These are phyloP conservation scores for Rossbeevera mucosa DNA, from an alignment of 768 basidiomycete genomes.

Conservation along the genomic window DNA sequence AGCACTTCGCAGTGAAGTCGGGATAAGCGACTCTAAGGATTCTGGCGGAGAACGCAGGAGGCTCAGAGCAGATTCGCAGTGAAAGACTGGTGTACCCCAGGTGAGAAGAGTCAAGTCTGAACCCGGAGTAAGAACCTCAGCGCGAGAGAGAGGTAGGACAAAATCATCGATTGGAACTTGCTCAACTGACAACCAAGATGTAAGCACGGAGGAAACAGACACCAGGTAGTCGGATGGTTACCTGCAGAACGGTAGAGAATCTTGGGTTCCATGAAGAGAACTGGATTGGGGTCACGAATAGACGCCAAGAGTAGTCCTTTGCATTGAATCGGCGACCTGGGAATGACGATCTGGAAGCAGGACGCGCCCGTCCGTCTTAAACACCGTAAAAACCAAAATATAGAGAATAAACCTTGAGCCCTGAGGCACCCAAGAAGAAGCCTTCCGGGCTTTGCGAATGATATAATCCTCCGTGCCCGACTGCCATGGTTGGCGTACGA, in stretches of 20 bases:
- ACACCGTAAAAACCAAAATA: not conserved
- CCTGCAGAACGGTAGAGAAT: conserved; percentile 87
- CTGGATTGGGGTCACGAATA: conserved; percentile 90
- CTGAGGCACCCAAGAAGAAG: conserved; percentile 88
- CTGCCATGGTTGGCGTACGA: conserved; percentile 85
- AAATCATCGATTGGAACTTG: conserved; percentile 91
- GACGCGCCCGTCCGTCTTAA: not conserved
- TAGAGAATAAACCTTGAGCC: conserved; percentile 61
- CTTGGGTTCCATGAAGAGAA: conserved; percentile 95
- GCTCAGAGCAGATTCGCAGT: conserved; percentile 79
- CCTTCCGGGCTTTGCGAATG: conserved; percentile 96
- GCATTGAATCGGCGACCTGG: conserved; percentile 92
- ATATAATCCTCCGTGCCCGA: conserved; percentile 89
- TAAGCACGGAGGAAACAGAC: conserved; percentile 2
- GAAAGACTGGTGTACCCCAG: conserved; percentile 92
- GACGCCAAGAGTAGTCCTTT: conserved; percentile 84
- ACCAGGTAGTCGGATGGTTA: conserved; percentile 19
- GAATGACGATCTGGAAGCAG: conserved; percentile 64
- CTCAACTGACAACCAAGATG: conserved; percentile 50
- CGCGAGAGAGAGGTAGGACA: conserved; percentile 74
- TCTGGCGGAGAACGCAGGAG: conserved; percentile 65
- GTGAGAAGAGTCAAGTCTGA: conserved; percentile 85
- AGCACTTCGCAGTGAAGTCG: conserved; percentile 57
- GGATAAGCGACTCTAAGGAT: conserved; percentile 59
- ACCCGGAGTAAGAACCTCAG: conserved; percentile 71